phyloP scores from a whole-genome alignment of 768 basidiomycete species.

The Xerocomellus amylosporus region DNA sequence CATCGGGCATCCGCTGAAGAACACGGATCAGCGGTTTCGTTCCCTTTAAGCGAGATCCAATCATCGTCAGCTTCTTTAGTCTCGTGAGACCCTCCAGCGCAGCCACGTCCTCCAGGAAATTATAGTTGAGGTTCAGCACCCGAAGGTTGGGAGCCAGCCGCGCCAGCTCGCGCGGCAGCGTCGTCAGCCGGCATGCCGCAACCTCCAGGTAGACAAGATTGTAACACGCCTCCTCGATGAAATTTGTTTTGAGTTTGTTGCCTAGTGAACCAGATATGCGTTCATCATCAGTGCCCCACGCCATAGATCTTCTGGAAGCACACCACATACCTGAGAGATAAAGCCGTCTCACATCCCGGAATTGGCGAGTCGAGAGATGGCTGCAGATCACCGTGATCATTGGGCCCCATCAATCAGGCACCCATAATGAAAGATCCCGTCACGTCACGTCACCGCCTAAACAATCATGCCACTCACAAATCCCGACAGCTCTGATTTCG shows the following conservation, averaged over 20 bases:
- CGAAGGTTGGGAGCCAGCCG: conserved; percentile 78
- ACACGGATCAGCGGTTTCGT: conserved; percentile 72
- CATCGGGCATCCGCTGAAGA: conserved; percentile 66
- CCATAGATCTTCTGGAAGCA: conserved; percentile 13
- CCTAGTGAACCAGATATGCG: conserved; percentile 46
- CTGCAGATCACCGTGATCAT: conserved; percentile 36
- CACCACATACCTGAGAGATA: conserved; percentile 83
- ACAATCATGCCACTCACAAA: conserved; percentile 54
- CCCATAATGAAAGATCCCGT: conserved; percentile 39
- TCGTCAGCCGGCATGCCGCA: conserved; percentile 78
- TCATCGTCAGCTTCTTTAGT: conserved; percentile 80
- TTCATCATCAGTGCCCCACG: conserved; percentile 17
- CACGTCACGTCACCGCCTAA: conserved; percentile 27
- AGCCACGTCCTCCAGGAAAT: conserved; percentile 79
- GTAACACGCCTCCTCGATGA: conserved; percentile 75
- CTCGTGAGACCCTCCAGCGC: conserved; percentile 68
- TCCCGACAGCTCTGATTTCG: conserved; percentile 80
- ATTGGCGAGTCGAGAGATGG: conserved; percentile 53
- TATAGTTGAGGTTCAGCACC: conserved; percentile 94
- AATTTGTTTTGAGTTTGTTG: conserved; percentile 60
- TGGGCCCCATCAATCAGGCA: conserved; percentile 36
- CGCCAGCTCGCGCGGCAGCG: conserved; percentile 67
- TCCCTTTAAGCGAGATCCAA: conserved; percentile 78
- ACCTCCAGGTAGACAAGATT: conserved; percentile 90
- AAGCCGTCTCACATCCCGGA: conserved; percentile 89